Evolutionary conservation across 768 basidiomycete species (phyloP).

Genomic region (Cystofilobasidium capitatum): DNA sequence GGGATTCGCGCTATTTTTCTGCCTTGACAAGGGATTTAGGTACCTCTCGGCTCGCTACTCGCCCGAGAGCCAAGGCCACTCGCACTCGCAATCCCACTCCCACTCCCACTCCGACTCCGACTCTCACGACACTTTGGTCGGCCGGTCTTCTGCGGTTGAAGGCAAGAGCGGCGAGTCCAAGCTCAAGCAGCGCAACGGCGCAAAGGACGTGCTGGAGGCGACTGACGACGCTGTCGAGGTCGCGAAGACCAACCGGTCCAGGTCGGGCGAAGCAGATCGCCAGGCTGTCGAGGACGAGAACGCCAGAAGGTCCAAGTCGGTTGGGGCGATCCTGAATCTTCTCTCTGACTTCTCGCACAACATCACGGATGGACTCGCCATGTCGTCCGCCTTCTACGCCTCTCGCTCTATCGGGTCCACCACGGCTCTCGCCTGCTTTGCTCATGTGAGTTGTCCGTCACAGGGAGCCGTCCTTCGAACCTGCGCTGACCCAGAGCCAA

Average conservation of each 20-base stretch:
- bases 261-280: no score
- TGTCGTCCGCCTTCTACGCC: slow-evolving; percentile 96
- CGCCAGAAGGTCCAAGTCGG: slow-evolving; percentile 57
- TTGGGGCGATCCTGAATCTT: slow-evolving; percentile 74
- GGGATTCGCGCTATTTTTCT: slow-evolving; percentile 82
- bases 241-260: no score
- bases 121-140: slow-evolving; percentile 29
- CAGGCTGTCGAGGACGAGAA: slow-evolving; percentile 28
- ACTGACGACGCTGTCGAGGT: slow-evolving; percentile 19
- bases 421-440: slow-evolving; percentile 83
- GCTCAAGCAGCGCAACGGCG: slow-evolving; percentile 2
- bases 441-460: not conserved
- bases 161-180: not conserved
- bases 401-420: slow-evolving; percentile 86
- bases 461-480: not conserved
- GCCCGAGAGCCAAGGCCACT: slow-evolving; percentile 48
- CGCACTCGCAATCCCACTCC: slow-evolving; percentile 58
- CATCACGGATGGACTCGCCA: slow-evolving; percentile 81
- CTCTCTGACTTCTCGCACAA: slow-evolving; percentile 23
- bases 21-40: slow-evolving; percentile 69
- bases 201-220: not conserved
- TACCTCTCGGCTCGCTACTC: slow-evolving; percentile 31
- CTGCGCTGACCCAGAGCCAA: not conserved
- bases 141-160: slow-evolving; percentile 29
- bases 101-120: slow-evolving; percentile 56